Conservation (phyloP, 192 early-diverging fungal species). For the Geosiphon pyriformis region DNA sequence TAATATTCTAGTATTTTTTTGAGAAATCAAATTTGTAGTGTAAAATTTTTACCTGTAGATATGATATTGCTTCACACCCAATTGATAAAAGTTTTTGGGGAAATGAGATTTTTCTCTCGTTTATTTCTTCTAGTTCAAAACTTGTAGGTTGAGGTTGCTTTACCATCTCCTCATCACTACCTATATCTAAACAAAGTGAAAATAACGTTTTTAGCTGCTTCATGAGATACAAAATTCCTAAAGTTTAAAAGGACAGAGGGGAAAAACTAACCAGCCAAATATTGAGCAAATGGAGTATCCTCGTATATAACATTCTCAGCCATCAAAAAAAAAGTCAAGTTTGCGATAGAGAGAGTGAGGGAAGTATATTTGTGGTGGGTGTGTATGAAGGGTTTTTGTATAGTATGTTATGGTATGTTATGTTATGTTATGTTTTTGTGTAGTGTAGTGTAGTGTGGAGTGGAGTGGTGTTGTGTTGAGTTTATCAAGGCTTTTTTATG, state of each 20-base stretch:
- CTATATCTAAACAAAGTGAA: slow-evolving; percentile 26
- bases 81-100: neutral
- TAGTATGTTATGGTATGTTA: too few species aligned
- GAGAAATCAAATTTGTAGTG: too few species aligned
- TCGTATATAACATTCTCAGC: slow-evolving; percentile 57
- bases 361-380: too few species aligned
- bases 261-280: slow-evolving; percentile 43
- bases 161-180: slow-evolving; percentile 27
- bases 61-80: neutral
- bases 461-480: too few species aligned
- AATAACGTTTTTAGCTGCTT: neutral
- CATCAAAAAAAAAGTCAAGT: slow-evolving; percentile 38
- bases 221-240: too few species aligned
- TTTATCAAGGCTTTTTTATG: too few species aligned
- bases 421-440: too few species aligned
- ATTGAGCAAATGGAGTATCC: slow-evolving; percentile 57
- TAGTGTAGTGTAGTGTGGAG: too few species aligned
- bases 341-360: too few species aligned
- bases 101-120: neutral
- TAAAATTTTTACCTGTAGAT: neutral
- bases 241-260: neutral
- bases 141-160: slow-evolving; percentile 9
- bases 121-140: slow-evolving; percentile 2
- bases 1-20: too few species aligned
- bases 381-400: too few species aligned